Evolutionary conservation across 2,329 filamentous ascomycete species (phyloP), one percentile per base, ranked within the genome.

Genomic region (Paecilomyces sp.): DNA sequence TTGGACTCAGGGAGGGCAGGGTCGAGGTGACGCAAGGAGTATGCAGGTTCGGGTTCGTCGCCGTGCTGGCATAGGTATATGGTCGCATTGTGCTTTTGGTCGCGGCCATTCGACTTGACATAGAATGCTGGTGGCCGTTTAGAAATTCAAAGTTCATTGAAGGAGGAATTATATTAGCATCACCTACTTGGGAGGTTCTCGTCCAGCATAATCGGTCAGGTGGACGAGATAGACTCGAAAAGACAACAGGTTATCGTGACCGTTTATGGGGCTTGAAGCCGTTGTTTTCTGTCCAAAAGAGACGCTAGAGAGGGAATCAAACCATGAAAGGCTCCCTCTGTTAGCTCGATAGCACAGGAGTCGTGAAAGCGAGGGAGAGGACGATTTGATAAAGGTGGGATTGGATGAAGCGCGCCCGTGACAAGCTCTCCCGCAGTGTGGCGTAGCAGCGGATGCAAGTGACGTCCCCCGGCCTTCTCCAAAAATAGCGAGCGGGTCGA

Each of bases 181-280:
- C 57, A 34, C 66, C 4, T 69, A 84, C 82, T 91, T 59, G 92
- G 92, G n/a, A 97, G 85, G 75, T 92, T 96, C 74, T 95, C 91
- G 86, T 96, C 92, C 68, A 96, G 84, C 92, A 96, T 96, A 18
- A 66, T 74, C 41, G 6, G 25, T n/a, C 36, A 41, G 7, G 22
- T n/a, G 36, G n/a, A 41, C 15, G 15, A 41, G 36, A 41, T 22
- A 22, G 22, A 22, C 22, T 22, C 22, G 22, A 22, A 22, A 22
- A 22, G 22, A 22, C 22, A 22, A 22, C 22, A 22, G 7, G 36
- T 41, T n/a, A 41, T n/a, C 5, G 12, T n/a, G 15, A 18, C 13
- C n/a, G 12, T 13, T 15, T 3, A 22, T 22, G 36, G 36, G 36
- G n/a, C 12, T 41, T 3, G 13, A 41, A n/a, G 36, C 15, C 36